These are phyloP conservation scores for Komagataella populi DNA, from an alignment of 805 yeast species.

Conservation along the genomic window DNA sequence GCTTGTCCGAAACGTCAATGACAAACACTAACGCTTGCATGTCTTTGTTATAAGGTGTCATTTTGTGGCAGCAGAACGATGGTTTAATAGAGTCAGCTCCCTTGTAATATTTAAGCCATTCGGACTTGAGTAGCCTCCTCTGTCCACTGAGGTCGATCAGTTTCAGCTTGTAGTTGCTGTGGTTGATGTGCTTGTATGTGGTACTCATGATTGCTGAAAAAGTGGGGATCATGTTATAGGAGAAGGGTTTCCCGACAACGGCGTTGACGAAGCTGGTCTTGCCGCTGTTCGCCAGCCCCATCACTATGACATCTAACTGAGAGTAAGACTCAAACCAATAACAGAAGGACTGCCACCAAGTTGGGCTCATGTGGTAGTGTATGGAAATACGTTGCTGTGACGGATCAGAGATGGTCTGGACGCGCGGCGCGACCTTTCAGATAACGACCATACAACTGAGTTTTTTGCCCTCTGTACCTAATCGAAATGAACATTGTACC, in stretches of 20 bases:
- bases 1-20: constrained; percentile 16
- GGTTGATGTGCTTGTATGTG: background rate
- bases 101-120: constrained; percentile 10
- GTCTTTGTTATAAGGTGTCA: background rate
- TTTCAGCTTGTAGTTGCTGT: constrained; percentile 7
- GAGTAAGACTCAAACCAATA: constrained; percentile 5
- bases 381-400: background rate
- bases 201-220: background rate
- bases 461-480: background rate
- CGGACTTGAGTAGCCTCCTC: constrained; percentile 7
- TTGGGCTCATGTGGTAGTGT: background rate
- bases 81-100: constrained; percentile 4
- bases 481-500: background rate
- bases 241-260: constrained; percentile 4
- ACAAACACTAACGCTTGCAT: constrained; percentile 9
- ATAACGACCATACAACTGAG: constrained; percentile 4
- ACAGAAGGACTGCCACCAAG: background rate
- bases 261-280: constrained; percentile 14
- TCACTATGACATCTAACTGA: constrained; percentile 9
- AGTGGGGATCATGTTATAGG: constrained; percentile 4
- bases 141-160: constrained; percentile 19
- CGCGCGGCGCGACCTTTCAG: background rate
- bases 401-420: background rate
- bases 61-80: background rate
- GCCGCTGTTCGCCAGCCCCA: constrained; percentile 18